These are phyloP conservation scores for Arctostaphylos glauca DNA, from an alignment of 148 eudicot genomes.

Conservation along the genomic window DNA sequence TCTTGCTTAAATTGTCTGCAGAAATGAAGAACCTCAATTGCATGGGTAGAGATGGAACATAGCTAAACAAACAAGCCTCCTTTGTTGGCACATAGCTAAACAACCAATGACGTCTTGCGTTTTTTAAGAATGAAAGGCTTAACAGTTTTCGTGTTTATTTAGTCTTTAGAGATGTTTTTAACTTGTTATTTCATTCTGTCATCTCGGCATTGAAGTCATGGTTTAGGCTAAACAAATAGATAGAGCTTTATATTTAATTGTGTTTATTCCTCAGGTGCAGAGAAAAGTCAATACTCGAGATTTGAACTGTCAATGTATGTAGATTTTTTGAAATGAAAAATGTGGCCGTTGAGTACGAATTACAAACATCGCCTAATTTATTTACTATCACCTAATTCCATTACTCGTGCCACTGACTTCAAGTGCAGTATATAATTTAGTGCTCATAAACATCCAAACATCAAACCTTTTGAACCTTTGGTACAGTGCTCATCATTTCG, in stretches of 20 bases:
- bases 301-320: too few species aligned
- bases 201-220: neutral
- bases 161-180: neutral
- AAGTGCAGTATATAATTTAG: too few species aligned
- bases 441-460: too few species aligned
- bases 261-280: neutral
- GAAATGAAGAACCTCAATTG: neutral
- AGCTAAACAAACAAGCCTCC: neutral
- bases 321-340: too few species aligned
- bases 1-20: neutral
- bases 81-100: neutral
- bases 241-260: neutral
- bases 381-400: too few species aligned
- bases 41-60: constrained; percentile 1
- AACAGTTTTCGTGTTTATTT: neutral
- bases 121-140: neutral
- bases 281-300: too few species aligned
- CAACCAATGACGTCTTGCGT: neutral
- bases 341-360: too few species aligned
- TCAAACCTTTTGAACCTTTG: too few species aligned
- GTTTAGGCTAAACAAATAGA: neutral
- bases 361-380: too few species aligned
- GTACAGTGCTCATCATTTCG: too few species aligned
- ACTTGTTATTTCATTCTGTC: neutral
- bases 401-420: too few species aligned